Evolutionary conservation across 495 filamentous ascomycete genomes (phyloP), one percentile per base, ranked within the genome.

Genomic region (Achaetomiella virescens): DNA sequence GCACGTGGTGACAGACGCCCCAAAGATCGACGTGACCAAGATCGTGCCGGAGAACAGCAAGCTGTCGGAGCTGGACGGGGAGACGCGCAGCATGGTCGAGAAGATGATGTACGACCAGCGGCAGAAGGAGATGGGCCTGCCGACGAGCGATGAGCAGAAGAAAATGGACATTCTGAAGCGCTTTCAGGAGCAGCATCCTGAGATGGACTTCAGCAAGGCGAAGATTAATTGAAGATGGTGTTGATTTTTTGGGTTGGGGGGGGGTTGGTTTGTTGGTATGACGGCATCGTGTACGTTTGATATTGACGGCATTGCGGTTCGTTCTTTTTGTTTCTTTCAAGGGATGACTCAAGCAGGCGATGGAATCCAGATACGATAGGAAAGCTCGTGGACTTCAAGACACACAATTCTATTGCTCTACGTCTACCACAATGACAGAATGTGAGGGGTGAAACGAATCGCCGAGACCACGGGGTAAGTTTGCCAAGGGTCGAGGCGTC

Each of bases 71-170:
- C 75, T 98, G 55, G 95, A 98, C 66, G 92, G 95, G 48, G 89
- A 96, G 81, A 98, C 93, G 58, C 80, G 93, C 56, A 78, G 62
- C n/a, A 97, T 98, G 92, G 93, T 98, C 40, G 93, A 98, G 84
- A 98, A 98, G 81, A 97, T 98, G 93, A 98, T 98, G 93, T 98
- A 79, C 63, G 93, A 98, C 75, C 93, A 98, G 80, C 78, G 88
- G 43, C 91, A 96, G 79, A 97, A 97, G 83, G 93, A 96, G 78
- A 77, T 63, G 59, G 93, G 93, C 7, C 81, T 84, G 67, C 86
- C 88, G 62, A 89, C 84, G 21, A 93, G 87, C 58, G 93, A 97
- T 58, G 92, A 98, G 75, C 82, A 91, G 76, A 84, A 86, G 77
- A 97, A 98, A 81, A 70, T 80, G 72, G 95, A 97, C 36, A 84